phyloP scores from a whole-genome alignment of 2,329 filamentous ascomycete genomes.

The Trichoderma hamatum region DNA sequence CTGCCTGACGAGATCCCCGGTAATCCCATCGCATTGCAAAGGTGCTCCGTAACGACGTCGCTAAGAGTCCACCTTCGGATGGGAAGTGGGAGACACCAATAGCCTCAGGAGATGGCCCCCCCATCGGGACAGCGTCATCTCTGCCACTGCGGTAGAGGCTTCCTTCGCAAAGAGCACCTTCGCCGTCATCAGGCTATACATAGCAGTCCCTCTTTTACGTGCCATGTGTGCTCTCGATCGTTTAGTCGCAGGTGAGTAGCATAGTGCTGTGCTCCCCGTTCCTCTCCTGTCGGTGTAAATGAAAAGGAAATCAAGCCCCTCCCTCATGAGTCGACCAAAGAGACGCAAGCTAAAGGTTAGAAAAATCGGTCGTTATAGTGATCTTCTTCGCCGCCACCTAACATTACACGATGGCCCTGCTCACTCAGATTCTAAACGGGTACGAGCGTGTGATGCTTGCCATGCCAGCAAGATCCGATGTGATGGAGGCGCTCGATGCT shows the following conservation, averaged over 20 bases:
- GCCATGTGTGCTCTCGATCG: slow-evolving; percentile 43
- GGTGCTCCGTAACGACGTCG: not conserved
- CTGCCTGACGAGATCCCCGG: not conserved
- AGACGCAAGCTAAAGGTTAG: slow-evolving; percentile 12
- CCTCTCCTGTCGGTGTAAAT: not conserved
- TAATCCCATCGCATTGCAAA: not conserved
- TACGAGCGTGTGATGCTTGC: slow-evolving; percentile 48
- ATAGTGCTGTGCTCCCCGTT: not conserved
- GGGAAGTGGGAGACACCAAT: slow-evolving; percentile 21
- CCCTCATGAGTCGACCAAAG: slow-evolving; percentile 3
- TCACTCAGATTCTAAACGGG: slow-evolving; percentile 40
- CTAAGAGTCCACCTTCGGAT: slow-evolving; percentile 17
- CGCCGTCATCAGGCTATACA: slow-evolving; percentile 46
- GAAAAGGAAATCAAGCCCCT: not conserved
- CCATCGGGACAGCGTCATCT: slow-evolving; percentile 35
- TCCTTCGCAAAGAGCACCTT: slow-evolving; percentile 47
- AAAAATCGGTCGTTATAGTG: slow-evolving; percentile 32
- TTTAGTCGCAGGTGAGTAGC: slow-evolving; percentile 45
- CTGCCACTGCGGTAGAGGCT: slow-evolving; percentile 47
- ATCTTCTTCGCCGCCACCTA: slow-evolving; percentile 45
- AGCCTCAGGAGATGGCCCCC: slow-evolving; percentile 19
- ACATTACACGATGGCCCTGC: slow-evolving; percentile 40
- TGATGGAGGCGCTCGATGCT: slow-evolving; percentile 45
- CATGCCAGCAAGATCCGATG: slow-evolving; percentile 52
- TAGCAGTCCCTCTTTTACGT: slow-evolving; percentile 40